Base-by-base conservation (phyloP, 495 filamentous ascomycete species). In the Choiromyces venosus region DNA sequence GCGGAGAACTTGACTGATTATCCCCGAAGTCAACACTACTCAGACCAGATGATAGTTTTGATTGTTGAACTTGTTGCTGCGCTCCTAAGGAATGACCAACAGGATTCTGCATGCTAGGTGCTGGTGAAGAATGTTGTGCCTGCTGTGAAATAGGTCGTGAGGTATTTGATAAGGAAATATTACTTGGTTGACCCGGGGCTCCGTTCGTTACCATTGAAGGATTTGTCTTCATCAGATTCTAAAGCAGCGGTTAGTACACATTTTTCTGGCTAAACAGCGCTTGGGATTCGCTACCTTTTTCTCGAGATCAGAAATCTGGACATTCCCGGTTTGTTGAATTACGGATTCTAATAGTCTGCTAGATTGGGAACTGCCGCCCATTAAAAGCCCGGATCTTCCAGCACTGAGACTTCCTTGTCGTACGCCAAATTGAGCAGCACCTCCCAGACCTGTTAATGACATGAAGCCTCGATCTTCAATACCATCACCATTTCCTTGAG, bases 91-190 rank as follows among this genome's bases (percentile, higher is more conserved):
- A 77, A 40, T 77, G 78, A 0, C 72, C 73, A 37, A 75, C 76
- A 66, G 79, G 79, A 52, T 74, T 79, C 40, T 75, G 69, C 68
- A 81, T 74, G n/a, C 76, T 71, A 18, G 79, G 76, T 29, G 77
- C 78, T 33, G 78, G 77, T 42, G 78, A 78, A 72, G 73, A 70
- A 65, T 79, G 37, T 37, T 80, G 77, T 67, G 88, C 83, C 81
- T 89, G 88, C 10, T 87, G 84, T 40, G 86, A 75, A 71, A 87
- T 85, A 66, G 89, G 89, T 79, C 90, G 82, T 14, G 88, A 89
- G 56, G 78, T 68, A n/a, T 69, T 78, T 78, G 76, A 73, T 68
- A 75, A 71, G 12, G 76, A 70, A 66, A 75, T 71, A 42, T 67
- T 78, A 72, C 69, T 77, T 68, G 75, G 71, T 25, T 73, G 74